A percentile compares a stretch with the other conserved stretches of the same genome.
These are phyloP conservation scores for Trichoderma semiorbis DNA, from an alignment of 2,329 filamentous ascomycete species.

Conservation along the genomic window DNA sequence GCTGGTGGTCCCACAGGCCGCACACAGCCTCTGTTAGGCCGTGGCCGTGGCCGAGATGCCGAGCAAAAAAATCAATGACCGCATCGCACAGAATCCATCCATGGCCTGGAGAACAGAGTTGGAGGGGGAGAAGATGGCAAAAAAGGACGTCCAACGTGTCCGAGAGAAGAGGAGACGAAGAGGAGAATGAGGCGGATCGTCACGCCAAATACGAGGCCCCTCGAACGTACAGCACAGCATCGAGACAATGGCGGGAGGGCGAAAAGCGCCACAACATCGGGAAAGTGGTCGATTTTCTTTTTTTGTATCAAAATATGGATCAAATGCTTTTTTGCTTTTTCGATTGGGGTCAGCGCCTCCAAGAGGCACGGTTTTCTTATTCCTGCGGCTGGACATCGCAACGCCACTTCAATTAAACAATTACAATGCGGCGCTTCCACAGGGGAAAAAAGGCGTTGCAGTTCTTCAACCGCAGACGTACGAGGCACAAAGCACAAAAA, in stretches of 20 bases:
- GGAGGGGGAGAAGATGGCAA: not conserved
- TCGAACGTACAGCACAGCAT: not conserved
- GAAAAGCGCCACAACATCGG: not conserved
- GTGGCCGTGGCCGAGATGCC: slow-evolving; percentile 3
- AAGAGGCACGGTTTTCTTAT: not conserved
- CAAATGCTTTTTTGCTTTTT: not conserved
- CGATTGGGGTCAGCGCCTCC: not conserved
- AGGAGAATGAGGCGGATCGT: not conserved
- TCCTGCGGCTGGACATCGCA: not conserved
- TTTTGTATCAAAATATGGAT: not conserved
- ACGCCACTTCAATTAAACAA: slow-evolving; percentile 13
- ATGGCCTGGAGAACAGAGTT: not conserved
- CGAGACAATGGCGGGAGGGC: not conserved
- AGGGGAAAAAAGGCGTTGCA: not conserved
- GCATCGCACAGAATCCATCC: slow-evolving; percentile 3
- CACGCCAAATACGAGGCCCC: not conserved
- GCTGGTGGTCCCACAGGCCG: not conserved
- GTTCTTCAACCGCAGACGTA: not conserved
- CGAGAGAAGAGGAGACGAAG: not conserved
- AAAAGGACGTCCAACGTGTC: not conserved
- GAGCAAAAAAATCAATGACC: slow-evolving; percentile 9
- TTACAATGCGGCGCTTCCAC: not conserved
- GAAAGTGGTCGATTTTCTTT: not conserved
- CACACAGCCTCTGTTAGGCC: slow-evolving; percentile 13
- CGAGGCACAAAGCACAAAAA: not conserved